Evolutionary conservation across 2,329 filamentous ascomycete species (phyloP).

Genomic region (Microdochium nivale): DNA sequence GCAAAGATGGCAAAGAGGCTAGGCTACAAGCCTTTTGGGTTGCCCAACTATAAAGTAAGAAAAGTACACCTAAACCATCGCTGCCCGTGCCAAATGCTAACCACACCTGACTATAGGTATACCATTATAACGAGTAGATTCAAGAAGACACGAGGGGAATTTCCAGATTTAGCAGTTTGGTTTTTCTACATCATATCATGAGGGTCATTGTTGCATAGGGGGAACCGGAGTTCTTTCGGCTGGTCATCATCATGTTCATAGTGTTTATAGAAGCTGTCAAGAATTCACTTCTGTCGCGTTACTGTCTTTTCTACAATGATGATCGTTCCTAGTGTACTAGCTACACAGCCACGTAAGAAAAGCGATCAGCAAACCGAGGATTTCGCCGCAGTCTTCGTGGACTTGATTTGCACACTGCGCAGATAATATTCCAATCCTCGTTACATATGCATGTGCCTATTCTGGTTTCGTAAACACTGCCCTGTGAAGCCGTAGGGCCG

Average conservation of each 20-base stretch:
- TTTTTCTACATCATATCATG: neutral
- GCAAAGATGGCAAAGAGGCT: constrained; percentile 91
- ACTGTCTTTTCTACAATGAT: no score
- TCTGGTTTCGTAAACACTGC: no score
- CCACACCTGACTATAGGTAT: constrained; percentile 48
- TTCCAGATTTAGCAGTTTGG: neutral
- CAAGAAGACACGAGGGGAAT: constrained; percentile 2
- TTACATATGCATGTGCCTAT: no score
- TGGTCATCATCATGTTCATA: neutral
- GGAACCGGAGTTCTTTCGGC: neutral
- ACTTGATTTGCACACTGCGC: no score
- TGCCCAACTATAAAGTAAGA: constrained; percentile 93
- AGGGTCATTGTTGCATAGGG: neutral
- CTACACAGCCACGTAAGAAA: no score
- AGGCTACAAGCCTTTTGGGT: constrained; percentile 76
- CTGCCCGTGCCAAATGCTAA: constrained; percentile 5
- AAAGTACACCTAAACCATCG: constrained; percentile 17
- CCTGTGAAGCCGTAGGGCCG: no score
- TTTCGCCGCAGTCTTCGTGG: no score
- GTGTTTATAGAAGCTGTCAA: no score
- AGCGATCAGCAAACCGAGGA: no score
- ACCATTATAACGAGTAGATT: constrained; percentile 77
- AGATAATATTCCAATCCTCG: no score
- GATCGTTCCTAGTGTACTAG: no score
- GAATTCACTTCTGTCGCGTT: no score